Evolutionary conservation across 2,329 filamentous ascomycete genomes (phyloP), one percentile per base, ranked within the genome.

Genomic region (Arthrobotrys conoides): DNA sequence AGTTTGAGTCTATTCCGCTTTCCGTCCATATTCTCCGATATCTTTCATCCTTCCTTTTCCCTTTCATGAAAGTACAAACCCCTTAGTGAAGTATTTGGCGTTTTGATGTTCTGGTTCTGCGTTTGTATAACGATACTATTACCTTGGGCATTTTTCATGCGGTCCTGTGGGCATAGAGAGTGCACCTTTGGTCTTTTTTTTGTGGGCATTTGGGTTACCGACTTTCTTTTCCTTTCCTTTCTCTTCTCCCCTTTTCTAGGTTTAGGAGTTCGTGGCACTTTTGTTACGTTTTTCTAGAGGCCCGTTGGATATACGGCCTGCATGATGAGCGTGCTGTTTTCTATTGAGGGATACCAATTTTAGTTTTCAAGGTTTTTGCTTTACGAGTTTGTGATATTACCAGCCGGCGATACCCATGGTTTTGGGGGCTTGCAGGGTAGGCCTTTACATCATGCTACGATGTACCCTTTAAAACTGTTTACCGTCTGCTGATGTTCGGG

Each of bases 161-260:
- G 24, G 27, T 48, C 16, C 61, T 38, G 30, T 65, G 69, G 24
- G 22, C 36, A 65, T 65, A 71, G 69, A 59, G 30, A 14, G 57
- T 46, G 59, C 66, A 49, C 59, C 20, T 73, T 67, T 57, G n/a
- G 59, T 65, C 67, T 48, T 18, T 30, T 67, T 61, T 16, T n/a
- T n/a, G n/a, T 24, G 22, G 41, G 38, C 70, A 73, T 41, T n/a
- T 44, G 36, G 5, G 22, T 61, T 65, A 65, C 69, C 48, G 24
- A 46, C 64, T 63, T 22, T 38, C 27, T 12, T 8, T 36, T 59
- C 18, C 2, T 30, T 66, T 57, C 22, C 24, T 57, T 66, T 12
- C 4, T 44, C 2, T 5, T 8, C 9, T 33, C 48, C 48, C 20
- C n/a, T n/a, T 46, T 72, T 27, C 18, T 27, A 22, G 48, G 46